Evolutionary conservation across 2,329 filamentous ascomycete species (phyloP), one percentile per base, ranked within the genome.

Genomic region (Trichoderma pleuroti): DNA sequence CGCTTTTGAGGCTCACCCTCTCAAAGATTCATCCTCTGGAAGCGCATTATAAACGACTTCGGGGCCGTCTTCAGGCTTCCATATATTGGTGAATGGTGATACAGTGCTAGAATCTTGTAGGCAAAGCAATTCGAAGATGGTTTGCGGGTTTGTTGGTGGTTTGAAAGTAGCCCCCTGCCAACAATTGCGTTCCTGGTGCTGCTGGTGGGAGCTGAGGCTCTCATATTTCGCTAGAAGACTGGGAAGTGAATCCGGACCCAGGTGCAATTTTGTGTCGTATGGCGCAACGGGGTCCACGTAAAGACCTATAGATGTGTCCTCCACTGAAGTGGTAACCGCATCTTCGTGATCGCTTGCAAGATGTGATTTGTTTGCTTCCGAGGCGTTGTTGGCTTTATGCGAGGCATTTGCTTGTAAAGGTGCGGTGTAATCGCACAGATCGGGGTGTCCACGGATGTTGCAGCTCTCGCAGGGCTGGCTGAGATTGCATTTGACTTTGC

Each of bases 401-500:
- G 10, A 12, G n/a, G 42, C 42, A 49, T 49, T 49, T n/a, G 42
- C 42, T 30, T 39, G 32, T 24, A 32, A 14, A 3, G 49, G 30
- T 14, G 49, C 28, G 16, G 63, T 28, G 14, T 66, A 66, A 56
- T 56, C 32, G 49, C 63, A 66, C n/a, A 56, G 63, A 18, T 66
- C 49, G 2, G 63, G 63, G 10, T 56, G 63, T 42, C 63, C 63
- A 9, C 63, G 63, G 49, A 66, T 30, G 49, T n/a, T 30, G 49
- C 63, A 66, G 18, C 63, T 57, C n/a, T 56, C 49, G n/a, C 49
- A 66, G 34, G 63, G 63, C 63, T 42, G 63, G 21, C 24, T 5
- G 26, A 66, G 49, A 32, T 56, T 42, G 32, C 63, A 66, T 36
- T 56, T 66, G 63, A 66, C 63, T 24, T 66, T 66, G 12, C 64